Evolutionary conservation across 2,329 filamentous ascomycete genomes (phyloP).

Genomic region (Fusarium albosuccineum): DNA sequence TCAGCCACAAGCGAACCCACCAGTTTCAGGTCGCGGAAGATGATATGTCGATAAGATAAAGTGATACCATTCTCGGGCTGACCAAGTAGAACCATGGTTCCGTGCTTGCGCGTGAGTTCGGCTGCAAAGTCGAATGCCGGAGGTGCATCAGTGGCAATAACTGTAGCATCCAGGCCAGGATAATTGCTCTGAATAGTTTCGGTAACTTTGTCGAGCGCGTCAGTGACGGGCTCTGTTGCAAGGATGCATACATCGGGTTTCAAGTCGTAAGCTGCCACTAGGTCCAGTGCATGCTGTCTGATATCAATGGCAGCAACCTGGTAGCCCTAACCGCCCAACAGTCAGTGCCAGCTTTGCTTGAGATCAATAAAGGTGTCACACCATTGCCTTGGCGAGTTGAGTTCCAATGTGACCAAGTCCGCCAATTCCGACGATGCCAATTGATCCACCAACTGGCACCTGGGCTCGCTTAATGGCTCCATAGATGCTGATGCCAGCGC

Average conservation of each 20-base stretch:
- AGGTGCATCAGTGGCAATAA: conserved; percentile 10
- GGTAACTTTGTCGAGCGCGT: neutral
- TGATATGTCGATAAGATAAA: conserved; percentile 5
- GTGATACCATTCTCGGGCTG: conserved; percentile 17
- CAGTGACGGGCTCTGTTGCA: neutral
- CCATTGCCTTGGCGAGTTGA: conserved; percentile 17
- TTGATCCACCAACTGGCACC: conserved; percentile 8
- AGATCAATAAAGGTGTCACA: accelerated
- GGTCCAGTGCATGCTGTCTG: conserved; percentile 6
- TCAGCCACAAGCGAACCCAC: conserved; percentile 5
- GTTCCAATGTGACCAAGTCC: conserved; percentile 16
- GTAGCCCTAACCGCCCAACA: conserved; percentile 6
- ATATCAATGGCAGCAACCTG: conserved; percentile 16
- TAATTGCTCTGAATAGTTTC: neutral
- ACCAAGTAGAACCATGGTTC: conserved; percentile 17
- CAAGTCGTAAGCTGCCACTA: conserved; percentile 5
- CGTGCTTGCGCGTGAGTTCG: conserved; percentile 14
- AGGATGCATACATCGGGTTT: conserved; percentile 13
- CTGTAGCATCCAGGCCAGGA: conserved; percentile 2
- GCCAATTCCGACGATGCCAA: conserved; percentile 14
- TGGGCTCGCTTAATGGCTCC: conserved; percentile 11
- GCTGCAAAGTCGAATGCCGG: conserved; percentile 14
- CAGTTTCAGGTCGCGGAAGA: conserved; percentile 3
- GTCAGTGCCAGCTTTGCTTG: neutral
- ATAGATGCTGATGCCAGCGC: neutral